Base-by-base conservation (phyloP, 2,329 filamentous ascomycete species). In the Talaromyces atroroseus region DNA sequence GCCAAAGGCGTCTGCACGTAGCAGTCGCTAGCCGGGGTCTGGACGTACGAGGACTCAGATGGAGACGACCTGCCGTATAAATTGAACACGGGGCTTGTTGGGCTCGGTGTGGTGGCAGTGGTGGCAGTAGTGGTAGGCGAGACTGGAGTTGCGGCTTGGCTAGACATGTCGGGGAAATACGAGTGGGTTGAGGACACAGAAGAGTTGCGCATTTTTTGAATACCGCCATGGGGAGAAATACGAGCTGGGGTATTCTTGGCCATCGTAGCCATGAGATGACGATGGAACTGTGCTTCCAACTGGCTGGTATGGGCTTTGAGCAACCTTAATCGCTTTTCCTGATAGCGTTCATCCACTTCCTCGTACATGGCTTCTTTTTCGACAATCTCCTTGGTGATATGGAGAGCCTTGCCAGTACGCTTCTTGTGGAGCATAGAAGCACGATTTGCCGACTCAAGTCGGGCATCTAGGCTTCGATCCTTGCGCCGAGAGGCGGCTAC, bases 301-400 rank as follows among this genome's bases (percentile, higher is more conserved):
- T 71, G 66, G 62, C 66, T 61, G 58, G 68, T 72, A 60, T 73
- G 71, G 4, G 65, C 68, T 42, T 72, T 69, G 49, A 73, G 63
- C 64, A 72, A 70, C n/a, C 66, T 67, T 44, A 71, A 67, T 32
- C 71, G 68, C 56, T 73, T 73, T 52, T 72, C 70, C 55, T 72
- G 69, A 49, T 72, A 72, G 56, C 92, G 88, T 63, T 95, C 89
- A 53, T 95, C 91, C 66, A 95, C 89, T 71, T 96, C 92, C 66
- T 96, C 91, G 68, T 96, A 96, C 90, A 96, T 95, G 70, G 95
- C 90, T 70, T 96, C 92, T 60, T 90, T 91, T 63, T 88, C 78
- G 12, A 96, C 91, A 73, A 94, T 91, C 66, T 94, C 83, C 71
- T 92, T 88, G 24, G 87, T 91, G 57, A 96, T 88, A 63, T 86